These are phyloP conservation scores for Ogataea sp. DNA, from an alignment of 805 yeast species.

Conservation along the genomic window DNA sequence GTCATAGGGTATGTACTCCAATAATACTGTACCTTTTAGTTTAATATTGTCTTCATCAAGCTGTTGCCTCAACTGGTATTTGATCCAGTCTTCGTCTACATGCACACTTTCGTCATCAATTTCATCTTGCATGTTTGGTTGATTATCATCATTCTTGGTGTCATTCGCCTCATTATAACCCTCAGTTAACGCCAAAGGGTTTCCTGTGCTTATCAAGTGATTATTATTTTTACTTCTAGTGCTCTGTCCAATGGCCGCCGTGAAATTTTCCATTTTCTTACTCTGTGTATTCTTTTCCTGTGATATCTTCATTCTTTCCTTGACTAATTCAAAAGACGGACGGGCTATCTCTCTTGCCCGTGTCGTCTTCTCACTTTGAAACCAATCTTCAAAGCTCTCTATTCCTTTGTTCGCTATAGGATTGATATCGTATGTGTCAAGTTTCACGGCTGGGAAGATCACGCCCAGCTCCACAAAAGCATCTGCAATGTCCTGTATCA, in stretches of 20 bases:
- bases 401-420: constrained; percentile 39
- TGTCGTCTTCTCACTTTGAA: constrained; percentile 34
- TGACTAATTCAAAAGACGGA: constrained; percentile 20
- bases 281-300: constrained; percentile 16
- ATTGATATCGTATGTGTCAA: constrained; percentile 49
- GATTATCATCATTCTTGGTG: not conserved
- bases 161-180: no score
- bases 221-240: no score
- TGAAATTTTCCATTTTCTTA: constrained; percentile 23
- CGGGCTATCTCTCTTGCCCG: constrained; percentile 32
- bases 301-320: constrained; percentile 11
- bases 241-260: constrained; percentile 19
- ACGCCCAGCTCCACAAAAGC: constrained; percentile 60
- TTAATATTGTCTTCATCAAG: constrained; percentile 16
- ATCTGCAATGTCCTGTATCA: constrained; percentile 59
- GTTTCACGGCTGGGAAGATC: constrained; percentile 45
- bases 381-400: constrained; percentile 49
- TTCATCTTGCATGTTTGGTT: not conserved
- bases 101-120: constrained; percentile 4
- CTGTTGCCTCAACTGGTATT: constrained; percentile 21
- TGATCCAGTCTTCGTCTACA: constrained; percentile 27
- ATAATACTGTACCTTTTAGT: constrained; percentile 19
- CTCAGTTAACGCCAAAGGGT: no score
- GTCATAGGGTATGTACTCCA: constrained; percentile 20
- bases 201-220: no score